These are phyloP conservation scores for Hyaloscypha hepaticicola DNA, from an alignment of 495 filamentous ascomycete genomes.

Conservation along the genomic window DNA sequence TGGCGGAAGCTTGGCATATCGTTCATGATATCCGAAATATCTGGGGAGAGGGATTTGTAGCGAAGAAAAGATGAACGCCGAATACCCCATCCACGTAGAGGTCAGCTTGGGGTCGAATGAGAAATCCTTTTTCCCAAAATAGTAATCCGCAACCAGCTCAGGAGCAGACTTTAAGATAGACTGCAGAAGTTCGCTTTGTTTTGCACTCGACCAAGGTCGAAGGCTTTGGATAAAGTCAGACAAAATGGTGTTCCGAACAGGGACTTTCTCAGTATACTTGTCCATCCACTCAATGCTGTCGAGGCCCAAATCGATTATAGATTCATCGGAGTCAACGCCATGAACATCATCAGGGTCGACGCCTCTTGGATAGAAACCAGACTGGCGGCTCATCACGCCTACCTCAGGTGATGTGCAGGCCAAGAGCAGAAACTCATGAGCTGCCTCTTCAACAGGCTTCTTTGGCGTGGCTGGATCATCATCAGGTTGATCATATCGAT, in stretches of 20 bases:
- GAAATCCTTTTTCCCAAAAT: constrained; percentile 74
- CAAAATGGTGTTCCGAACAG: constrained; percentile 71
- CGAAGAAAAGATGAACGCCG: constrained; percentile 76
- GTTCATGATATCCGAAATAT: constrained; percentile 55
- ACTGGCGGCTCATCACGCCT: constrained; percentile 66
- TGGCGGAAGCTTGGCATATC: constrained; percentile 62
- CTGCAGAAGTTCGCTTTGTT: constrained; percentile 78
- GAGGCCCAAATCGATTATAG: constrained; percentile 64
- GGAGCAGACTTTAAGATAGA: constrained; percentile 78
- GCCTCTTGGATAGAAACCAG: constrained; percentile 72
- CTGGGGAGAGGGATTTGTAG: constrained; percentile 71
- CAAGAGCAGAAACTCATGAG: constrained; percentile 69
- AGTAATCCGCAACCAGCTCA: constrained; percentile 83
- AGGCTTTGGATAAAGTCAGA: constrained; percentile 75
- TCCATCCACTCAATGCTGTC: constrained; percentile 67
- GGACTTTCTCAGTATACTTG: constrained; percentile 61
- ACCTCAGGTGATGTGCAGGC: constrained; percentile 69
- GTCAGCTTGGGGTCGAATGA: constrained; percentile 87
- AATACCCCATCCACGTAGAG: constrained; percentile 91
- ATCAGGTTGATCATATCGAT: constrained; percentile 52
- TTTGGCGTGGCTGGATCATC: constrained; percentile 20
- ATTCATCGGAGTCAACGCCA: constrained; percentile 39
- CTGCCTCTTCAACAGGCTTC: constrained; percentile 51
- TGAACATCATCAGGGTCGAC: constrained; percentile 53
- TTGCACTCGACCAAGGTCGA: constrained; percentile 74